These are phyloP conservation scores for Boletellus ananiceps DNA, from an alignment of 768 basidiomycete species.

Conservation along the genomic window DNA sequence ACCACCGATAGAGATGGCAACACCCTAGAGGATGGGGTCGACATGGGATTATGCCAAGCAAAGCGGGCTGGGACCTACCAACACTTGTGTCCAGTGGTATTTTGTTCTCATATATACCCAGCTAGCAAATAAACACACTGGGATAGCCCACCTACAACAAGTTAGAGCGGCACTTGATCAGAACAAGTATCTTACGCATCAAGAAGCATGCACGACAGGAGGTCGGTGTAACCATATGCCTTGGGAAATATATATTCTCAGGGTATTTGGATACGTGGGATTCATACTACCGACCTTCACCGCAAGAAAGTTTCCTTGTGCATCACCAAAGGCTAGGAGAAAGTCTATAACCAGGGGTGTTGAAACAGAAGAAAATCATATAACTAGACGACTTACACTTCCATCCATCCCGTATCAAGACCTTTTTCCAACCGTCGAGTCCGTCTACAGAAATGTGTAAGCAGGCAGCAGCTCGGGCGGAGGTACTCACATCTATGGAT, in stretches of 20 bases:
- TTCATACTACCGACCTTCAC: conserved; percentile 48
- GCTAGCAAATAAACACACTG: conserved; percentile 74
- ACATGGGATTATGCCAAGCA: not conserved
- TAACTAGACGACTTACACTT: conserved; percentile 53
- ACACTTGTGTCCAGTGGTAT: conserved; percentile 80
- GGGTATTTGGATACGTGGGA: not conserved
- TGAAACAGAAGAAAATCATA: not conserved
- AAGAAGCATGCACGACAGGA: conserved; percentile 88
- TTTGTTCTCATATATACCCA: conserved; percentile 75
- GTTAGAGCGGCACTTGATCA: not conserved
- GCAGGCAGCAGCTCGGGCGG: not conserved
- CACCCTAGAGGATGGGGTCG: conserved; percentile 43
- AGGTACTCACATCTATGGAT: conserved; percentile 69
- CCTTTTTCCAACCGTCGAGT: conserved; percentile 68
- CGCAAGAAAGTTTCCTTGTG: conserved; percentile 82
- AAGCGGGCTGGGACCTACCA: conserved; percentile 39
- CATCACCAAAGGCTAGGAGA: conserved; percentile 74
- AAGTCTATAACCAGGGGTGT: conserved; percentile 47
- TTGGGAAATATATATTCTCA: conserved; percentile 19
- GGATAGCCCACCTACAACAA: conserved; percentile 71
- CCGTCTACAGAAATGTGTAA: conserved; percentile 50
- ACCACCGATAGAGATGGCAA: conserved; percentile 65
- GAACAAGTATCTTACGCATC: conserved; percentile 53
- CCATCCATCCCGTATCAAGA: conserved; percentile 79
- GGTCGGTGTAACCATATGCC: conserved; percentile 81